Conservation (phyloP, 176 grass and related monocot genomes). For the Stipa capillata region DNA sequence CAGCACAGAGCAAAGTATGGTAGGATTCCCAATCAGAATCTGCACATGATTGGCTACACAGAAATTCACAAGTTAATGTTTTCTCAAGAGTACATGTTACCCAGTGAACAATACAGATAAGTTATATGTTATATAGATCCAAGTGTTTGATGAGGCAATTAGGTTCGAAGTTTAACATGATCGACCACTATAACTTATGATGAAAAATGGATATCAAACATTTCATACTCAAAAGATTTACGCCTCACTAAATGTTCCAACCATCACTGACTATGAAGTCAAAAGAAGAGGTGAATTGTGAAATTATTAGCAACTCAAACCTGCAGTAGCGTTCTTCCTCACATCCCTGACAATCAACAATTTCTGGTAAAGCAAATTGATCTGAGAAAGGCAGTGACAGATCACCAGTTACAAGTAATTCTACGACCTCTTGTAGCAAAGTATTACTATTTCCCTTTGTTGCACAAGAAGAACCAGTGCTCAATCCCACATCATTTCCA, state of each 20-base stretch:
- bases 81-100: conserved; percentile 9
- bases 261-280: not conserved
- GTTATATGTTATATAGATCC: not conserved
- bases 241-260: conserved; percentile 3
- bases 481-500: conserved; percentile 27
- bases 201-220: not conserved
- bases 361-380: conserved; percentile 57
- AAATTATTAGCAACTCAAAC: conserved; percentile 36
- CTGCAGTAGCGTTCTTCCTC: conserved; percentile 97
- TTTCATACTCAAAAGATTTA: not conserved
- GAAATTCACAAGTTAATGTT: conserved; percentile 3
- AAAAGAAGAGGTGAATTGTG: not conserved
- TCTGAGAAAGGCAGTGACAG: conserved; percentile 53
- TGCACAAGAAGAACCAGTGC: conserved; percentile 27
- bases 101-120: not conserved
- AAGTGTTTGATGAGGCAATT: not conserved
- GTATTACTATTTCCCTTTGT: conserved; percentile 36
- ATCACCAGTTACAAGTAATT: conserved; percentile 64
- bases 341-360: conserved; percentile 71
- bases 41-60: conserved; percentile 83
- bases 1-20: conserved; percentile 87
- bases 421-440: conserved; percentile 58
- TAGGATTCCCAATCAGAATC: conserved; percentile 81
- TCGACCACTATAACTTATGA: not conserved
- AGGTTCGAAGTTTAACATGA: conserved; percentile 1